These are phyloP conservation scores for Ophiosphaerella herpotricha DNA, from an alignment of 2,329 filamentous ascomycete species.

Conservation along the genomic window DNA sequence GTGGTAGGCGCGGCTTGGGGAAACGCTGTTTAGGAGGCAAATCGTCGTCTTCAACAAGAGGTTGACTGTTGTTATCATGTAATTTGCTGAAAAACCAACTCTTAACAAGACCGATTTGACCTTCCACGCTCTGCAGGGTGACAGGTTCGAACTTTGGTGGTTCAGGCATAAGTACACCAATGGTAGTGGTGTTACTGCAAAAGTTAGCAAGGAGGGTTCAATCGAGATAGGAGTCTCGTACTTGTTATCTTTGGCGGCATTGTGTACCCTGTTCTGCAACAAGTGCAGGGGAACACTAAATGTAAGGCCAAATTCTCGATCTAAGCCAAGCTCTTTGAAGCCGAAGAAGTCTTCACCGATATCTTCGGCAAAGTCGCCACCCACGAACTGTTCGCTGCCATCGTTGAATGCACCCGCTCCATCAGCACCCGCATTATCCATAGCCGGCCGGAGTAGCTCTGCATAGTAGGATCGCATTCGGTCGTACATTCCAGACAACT, in stretches of 20 bases:
- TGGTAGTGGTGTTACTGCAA: slow-evolving; percentile 62
- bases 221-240: slow-evolving; percentile 39
- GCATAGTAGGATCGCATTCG: slow-evolving; percentile 91
- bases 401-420: slow-evolving; percentile 93
- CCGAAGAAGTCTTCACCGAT: slow-evolving; percentile 99
- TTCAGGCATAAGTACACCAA: slow-evolving; percentile 67
- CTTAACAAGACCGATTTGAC: slow-evolving; percentile 84
- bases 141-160: slow-evolving; percentile 76
- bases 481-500: slow-evolving; percentile 84
- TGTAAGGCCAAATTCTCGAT: slow-evolving; percentile 86
- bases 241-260: slow-evolving; percentile 72
- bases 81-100: slow-evolving; percentile 92
- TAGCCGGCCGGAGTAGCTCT: slow-evolving; percentile 89
- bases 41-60: slow-evolving; percentile 92
- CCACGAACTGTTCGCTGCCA: slow-evolving; percentile 94
- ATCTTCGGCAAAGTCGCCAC: slow-evolving; percentile 96
- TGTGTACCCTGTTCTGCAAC: slow-evolving; percentile 87
- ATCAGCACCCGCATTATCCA: slow-evolving; percentile 77
- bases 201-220: slow-evolving; percentile 22
- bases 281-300: slow-evolving; percentile 93
- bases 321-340: slow-evolving; percentile 91
- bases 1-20: slow-evolving; percentile 63
- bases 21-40: slow-evolving; percentile 87
- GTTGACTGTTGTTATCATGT: slow-evolving; percentile 78
- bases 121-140: slow-evolving; percentile 74